Evolutionary conservation across 2,329 filamentous ascomycete species (phyloP).

Genomic region (Penicillium brevicompactum): DNA sequence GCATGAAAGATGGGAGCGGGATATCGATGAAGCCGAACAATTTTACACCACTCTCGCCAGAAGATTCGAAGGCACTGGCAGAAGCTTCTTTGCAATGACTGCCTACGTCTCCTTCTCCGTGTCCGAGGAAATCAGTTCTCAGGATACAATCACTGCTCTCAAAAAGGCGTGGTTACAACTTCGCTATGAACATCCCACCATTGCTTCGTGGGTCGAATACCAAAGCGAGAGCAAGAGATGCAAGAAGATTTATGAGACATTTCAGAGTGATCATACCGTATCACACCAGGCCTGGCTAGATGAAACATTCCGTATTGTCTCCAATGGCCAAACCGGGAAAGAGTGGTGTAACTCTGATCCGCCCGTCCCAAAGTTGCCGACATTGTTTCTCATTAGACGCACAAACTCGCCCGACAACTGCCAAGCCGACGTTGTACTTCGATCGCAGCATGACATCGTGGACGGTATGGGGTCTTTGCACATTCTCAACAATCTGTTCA

Average conservation of each 20-base stretch:
- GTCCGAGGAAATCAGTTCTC: background rate
- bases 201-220: constrained; percentile 27
- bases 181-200: constrained; percentile 27
- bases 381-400: constrained; percentile 20
- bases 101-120: constrained; percentile 36
- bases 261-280: background rate
- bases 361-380: constrained; percentile 24
- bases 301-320: constrained; percentile 18
- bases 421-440: constrained; percentile 21
- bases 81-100: constrained; percentile 48
- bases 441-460: constrained; percentile 26
- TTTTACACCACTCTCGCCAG: constrained; percentile 44
- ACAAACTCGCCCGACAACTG: background rate
- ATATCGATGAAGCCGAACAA: constrained; percentile 46
- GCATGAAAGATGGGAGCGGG: constrained; percentile 24
- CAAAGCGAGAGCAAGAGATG: constrained; percentile 11
- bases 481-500: constrained; percentile 23
- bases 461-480: constrained; percentile 26
- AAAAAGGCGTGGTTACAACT: constrained; percentile 25
- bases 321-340: constrained; percentile 13
- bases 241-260: constrained; percentile 24
- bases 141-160: constrained; percentile 4
- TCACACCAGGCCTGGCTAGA: constrained; percentile 17
- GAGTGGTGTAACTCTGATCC: constrained; percentile 32
- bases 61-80: constrained; percentile 40